These are phyloP conservation scores for Laguncularia racemosa DNA, from an alignment of 345 rosid genomes.

Conservation along the genomic window DNA sequence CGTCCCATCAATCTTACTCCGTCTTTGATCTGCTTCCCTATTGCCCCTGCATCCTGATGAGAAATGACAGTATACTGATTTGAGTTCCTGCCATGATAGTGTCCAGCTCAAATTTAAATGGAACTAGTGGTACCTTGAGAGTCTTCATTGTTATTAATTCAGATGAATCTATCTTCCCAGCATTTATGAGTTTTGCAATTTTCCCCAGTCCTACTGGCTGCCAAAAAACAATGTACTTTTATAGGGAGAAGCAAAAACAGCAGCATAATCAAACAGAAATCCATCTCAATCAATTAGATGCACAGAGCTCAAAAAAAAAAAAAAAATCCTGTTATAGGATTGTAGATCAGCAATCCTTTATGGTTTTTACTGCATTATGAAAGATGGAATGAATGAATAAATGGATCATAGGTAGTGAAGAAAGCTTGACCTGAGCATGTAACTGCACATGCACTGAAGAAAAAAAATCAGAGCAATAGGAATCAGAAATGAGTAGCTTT, in stretches of 20 bases:
- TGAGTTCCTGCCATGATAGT: conserved; percentile 9
- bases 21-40: conserved; percentile 87
- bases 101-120: not conserved
- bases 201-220: conserved; percentile 96
- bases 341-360: no score
- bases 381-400: no score
- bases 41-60: conserved; percentile 62
- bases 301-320: no score
- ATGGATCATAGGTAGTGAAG: no score
- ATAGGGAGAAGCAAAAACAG: not conserved
- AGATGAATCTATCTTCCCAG: conserved; percentile 94
- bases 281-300: no score
- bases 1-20: conserved; percentile 97
- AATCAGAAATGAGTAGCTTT: no score
- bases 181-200: conserved; percentile 82
- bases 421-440: no score
- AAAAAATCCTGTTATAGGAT: no score
- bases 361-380: no score
- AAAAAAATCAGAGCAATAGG: no score
- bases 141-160: conserved; percentile 94
- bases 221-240: conserved; percentile 9
- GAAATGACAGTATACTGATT: not conserved
- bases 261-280: not conserved
- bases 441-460: no score
- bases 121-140: conserved; percentile 51